Evolutionary conservation across 2,329 filamentous ascomycete species (phyloP), one percentile per base, ranked within the genome.

Genomic region (Coniochaeta sp.): DNA sequence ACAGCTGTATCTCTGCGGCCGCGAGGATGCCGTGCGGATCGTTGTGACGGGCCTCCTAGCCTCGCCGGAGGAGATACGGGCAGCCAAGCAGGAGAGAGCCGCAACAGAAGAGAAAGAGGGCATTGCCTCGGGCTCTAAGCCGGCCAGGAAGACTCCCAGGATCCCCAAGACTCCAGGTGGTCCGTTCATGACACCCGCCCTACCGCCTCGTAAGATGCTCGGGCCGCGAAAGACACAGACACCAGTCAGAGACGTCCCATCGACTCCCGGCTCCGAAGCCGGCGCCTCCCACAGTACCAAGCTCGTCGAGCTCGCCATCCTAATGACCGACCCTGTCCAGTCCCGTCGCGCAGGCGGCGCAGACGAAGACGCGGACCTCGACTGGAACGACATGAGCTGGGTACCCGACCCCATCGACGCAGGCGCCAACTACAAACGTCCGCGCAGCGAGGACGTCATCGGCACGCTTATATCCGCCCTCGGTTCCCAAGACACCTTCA

Each of bases 301-400:
- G 63, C 78, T 88, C 4, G 73, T 81, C 24, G 86, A 90, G 63
- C 74, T 91, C 10, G 86, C 86, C 1, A 71, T 76, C 13, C 73
- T 90, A 35, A 78, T 91, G 48, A 78, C 80, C 32, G 80, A 85
- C 55, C 76, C 81, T 0, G 71, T 79, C 9, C 77, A 82, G 54
- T 73, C 77, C 53, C 71, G 75, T 13, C 72, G 74, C 18, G 8
- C 70, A 70, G 27, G 18, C 13, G 31, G 47, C 32, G 75, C 77
- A 18, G 69, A 74, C 8, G 79, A 84, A 24, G 82, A 83, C 55
- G 83, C 86, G 52, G 88, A 89, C 50, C 76, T 94, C 14, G 89
- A 95, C 66, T 97, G 89, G 86, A 81, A 90, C 62, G 91, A 99
- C 66, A 88, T 96, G 85, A 81, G 84, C 8, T 99, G 94, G 94